A percentile compares a stretch with the other conserved stretches of the same genome.
These are phyloP conservation scores for Saccharomyces jurei DNA, from an alignment of 805 yeast genomes.

Conservation along the genomic window DNA sequence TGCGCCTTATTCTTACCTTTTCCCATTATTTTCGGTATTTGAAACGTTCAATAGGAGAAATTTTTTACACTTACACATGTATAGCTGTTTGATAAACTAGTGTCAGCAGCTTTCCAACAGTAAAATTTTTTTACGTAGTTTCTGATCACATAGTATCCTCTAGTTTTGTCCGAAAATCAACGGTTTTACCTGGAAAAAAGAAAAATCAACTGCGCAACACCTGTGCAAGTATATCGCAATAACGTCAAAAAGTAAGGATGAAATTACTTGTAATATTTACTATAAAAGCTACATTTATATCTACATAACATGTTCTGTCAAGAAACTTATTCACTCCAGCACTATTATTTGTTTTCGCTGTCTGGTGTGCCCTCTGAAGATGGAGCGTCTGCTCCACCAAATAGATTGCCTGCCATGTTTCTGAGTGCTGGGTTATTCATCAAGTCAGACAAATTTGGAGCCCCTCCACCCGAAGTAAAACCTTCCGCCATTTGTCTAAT, in stretches of 20 bases:
- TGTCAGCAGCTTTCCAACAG: background rate
- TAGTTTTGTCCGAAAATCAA: background rate
- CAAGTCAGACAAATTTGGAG: conserved; percentile 57
- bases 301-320: background rate
- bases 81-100: background rate
- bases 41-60: background rate
- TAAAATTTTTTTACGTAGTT: background rate
- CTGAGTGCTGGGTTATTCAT: conserved; percentile 76
- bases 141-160: background rate
- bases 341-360: background rate
- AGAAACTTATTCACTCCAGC: background rate
- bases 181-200: background rate
- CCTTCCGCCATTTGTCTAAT: conserved; percentile 76
- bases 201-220: background rate
- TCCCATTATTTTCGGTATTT: conserved; percentile 22
- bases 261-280: background rate
- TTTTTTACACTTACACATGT: background rate
- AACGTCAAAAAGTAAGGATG: background rate
- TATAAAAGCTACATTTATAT: background rate
- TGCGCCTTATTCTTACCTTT: conserved; percentile 41
- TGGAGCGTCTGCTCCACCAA: conserved; percentile 41
- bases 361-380: background rate
- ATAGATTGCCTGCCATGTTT: conserved; percentile 62
- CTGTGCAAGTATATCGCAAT: background rate
- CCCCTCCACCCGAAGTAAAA: conserved; percentile 58